phyloP scores from a whole-genome alignment of 192 early-diverging fungal genomes.

The Podila horticola region DNA sequence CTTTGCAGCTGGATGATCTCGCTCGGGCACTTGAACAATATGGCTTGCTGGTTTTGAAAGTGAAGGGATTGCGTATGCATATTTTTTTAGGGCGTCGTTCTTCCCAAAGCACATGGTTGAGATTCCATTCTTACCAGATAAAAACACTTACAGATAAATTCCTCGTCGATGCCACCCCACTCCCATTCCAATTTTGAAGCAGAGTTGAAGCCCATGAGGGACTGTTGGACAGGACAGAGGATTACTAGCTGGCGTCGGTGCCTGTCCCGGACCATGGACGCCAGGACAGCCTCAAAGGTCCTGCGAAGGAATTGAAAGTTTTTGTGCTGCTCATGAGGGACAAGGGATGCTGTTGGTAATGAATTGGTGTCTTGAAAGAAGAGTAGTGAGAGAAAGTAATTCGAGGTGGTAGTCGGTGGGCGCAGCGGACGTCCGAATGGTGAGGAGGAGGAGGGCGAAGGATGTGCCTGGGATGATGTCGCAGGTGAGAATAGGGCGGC shows the following conservation, averaged over 20 bases:
- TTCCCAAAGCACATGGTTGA: background rate
- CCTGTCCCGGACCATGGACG: conserved; percentile 21
- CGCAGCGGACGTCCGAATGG: background rate
- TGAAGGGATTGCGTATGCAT: too few species aligned
- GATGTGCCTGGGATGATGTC: too few species aligned
- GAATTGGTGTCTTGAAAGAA: conserved; percentile 48
- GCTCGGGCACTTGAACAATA: conserved; percentile 30
- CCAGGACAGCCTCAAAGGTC: conserved; percentile 22
- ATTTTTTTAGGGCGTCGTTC: too few species aligned
- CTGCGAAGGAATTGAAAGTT: conserved; percentile 27
- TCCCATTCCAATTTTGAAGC: conserved; percentile 40
- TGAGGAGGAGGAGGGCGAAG: too few species aligned
- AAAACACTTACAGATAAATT: conserved; percentile 30
- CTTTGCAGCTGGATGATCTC: conserved; percentile 29
- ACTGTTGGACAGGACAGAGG: conserved; percentile 35
- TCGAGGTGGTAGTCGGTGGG: conserved; percentile 31
- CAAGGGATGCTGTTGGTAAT: conserved; percentile 15
- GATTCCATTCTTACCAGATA: background rate
- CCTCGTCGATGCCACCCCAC: conserved; percentile 51
- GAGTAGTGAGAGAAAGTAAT: conserved; percentile 41
- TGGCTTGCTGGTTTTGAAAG: conserved; percentile 27
- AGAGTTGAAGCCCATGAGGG: conserved; percentile 28
- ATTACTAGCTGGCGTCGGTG: conserved; percentile 32
- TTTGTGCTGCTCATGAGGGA: conserved; percentile 33
- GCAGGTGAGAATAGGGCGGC: too few species aligned